Base-by-base conservation (phyloP, 331 rosid genomes). In the Quercus lobata region DNA sequence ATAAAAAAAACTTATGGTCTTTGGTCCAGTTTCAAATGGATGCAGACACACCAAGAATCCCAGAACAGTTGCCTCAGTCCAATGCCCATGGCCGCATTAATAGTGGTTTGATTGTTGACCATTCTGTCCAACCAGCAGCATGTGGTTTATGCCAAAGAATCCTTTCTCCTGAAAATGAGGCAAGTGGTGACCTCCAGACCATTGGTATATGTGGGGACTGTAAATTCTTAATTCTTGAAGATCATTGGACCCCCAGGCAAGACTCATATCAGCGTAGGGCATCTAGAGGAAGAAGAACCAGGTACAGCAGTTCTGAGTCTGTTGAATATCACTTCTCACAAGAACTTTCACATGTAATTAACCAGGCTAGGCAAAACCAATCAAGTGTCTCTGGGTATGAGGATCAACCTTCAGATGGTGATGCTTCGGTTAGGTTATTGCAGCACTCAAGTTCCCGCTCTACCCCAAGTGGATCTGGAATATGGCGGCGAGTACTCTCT, bases 181-280 rank as follows among this genome's bases (percentile, higher is more conserved):
- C 76, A 60, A 66, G 78, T 27, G 72, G 69, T 32, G 94, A 91
- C 81, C 84, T 80, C 76, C 80, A 82, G 70, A 74, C 76, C 3
- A 54, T 73, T 55, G 73, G 83, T 73, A 78, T 93, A 41, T 96
- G 99, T 44, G 97, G 93, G 57, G 98, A 96, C 78, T 96, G 98
- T 86, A 92, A 93, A 75, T 93, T 93, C 89, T 86, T 96, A 75
- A 80, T 90, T 71, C 89, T 89, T 22, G 99, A 96, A 85, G 97
- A 91, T 83, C 75, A 76, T 76, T 90, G 87, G 72, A 84, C 69
- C 57, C 93, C 88, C 32, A 4, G 65, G n/a, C 92, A 30, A 53
- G 80, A 81, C 53, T 75, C 89, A 77, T 76, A 79, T 78, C 79
- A 35, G n/a, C 86, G 63, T 73, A 85, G 82, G 69, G 71, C 89